Evolutionary conservation across 2,329 filamentous ascomycete genomes (phyloP), one percentile per base, ranked within the genome.

Genomic region (Coleophoma eucalyptorum): DNA sequence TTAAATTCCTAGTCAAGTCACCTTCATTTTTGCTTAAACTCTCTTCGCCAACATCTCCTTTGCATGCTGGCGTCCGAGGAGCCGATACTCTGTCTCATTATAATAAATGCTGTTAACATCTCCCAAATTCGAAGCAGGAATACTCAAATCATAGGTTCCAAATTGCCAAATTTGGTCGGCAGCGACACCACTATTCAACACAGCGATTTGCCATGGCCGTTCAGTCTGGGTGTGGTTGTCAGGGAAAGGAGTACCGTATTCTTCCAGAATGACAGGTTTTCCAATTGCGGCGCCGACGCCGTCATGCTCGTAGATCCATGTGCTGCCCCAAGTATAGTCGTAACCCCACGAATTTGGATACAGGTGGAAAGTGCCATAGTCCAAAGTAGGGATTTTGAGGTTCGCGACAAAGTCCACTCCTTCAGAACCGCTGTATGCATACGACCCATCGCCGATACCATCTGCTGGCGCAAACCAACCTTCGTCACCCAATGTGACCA

Each of bases 401-500:
- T 78, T 77, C 46, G 65, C 65, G 10, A 66, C 69, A 56, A 74
- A 80, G 59, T 80, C 72, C 10, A 72, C 60, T 20, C 78, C 77
- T 53, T 80, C 75, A 43, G 51, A 57, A 41, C 64, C 69, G 21
- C 51, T 51, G 58, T 76, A 79, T 0, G 73, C 73, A 54, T 77
- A 78, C 34, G 61, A 65, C 2, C 67, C 69, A 26, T 69, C 68
- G 4, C 67, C 69, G 8, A 65, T 65, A 4, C 64, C 66, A 18
- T 67, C 67, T 16, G 54, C 53, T 1, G 64, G 57, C 5, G 67
- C 60, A 4, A 80, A 78, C 41, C 76, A 82, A 6, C 84, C 83
- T 64, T 87, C 84, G 55, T 86, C 83, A 15, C 84, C 83, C 18
- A 83, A 72, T 0, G 78, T 77, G 38, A 86, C 81, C 72, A 86